Percentiles rank a stretch among this genome's conserved stretches.
These are phyloP conservation scores for Cladosporium phlei DNA, from an alignment of 2,329 filamentous ascomycete species.

Conservation along the genomic window DNA sequence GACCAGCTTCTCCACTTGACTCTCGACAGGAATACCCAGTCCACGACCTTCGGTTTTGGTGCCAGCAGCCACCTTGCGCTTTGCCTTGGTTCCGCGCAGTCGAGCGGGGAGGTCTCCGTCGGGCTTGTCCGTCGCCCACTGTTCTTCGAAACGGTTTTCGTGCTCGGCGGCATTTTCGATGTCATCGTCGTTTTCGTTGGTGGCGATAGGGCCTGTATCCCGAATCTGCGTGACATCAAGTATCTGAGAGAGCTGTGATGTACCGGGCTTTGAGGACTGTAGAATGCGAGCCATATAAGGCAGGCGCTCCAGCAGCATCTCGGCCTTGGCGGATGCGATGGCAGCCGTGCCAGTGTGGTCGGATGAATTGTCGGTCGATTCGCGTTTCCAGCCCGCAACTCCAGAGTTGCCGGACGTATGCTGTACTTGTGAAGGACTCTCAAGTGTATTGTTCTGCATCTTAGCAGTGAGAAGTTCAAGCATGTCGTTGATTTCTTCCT, in stretches of 20 bases:
- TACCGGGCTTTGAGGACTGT: constrained; percentile 18
- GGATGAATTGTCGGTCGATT: not conserved
- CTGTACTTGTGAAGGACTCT: constrained; percentile 10
- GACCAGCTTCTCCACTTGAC: constrained; percentile 34
- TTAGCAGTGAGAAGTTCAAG: constrained; percentile 65
- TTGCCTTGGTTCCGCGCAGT: constrained; percentile 14
- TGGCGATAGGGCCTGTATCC: constrained; percentile 12
- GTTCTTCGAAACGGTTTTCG: constrained; percentile 24
- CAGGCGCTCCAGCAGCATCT: constrained; percentile 77
- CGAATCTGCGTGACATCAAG: constrained; percentile 60
- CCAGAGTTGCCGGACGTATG: not conserved
- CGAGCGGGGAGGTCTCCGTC: constrained; percentile 17
- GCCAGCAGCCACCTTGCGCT: constrained; percentile 12
- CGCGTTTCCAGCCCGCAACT: constrained; percentile 10
- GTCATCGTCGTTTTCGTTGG: constrained; percentile 19
- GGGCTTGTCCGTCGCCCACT: constrained; percentile 42
- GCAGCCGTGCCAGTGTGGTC: constrained; percentile 2
- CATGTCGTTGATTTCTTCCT: constrained; percentile 73
- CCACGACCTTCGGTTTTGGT: constrained; percentile 19
- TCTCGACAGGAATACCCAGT: constrained; percentile 23
- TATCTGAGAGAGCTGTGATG: constrained; percentile 56
- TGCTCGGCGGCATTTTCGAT: not conserved
- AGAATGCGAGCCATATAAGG: constrained; percentile 75
- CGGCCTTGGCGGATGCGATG: constrained; percentile 52
- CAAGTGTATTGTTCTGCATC: constrained; percentile 43